Evolutionary conservation across 1,284 basidiomycete species (phyloP), one percentile per base, ranked within the genome.

Genomic region (Gymnopus androsaceus): DNA sequence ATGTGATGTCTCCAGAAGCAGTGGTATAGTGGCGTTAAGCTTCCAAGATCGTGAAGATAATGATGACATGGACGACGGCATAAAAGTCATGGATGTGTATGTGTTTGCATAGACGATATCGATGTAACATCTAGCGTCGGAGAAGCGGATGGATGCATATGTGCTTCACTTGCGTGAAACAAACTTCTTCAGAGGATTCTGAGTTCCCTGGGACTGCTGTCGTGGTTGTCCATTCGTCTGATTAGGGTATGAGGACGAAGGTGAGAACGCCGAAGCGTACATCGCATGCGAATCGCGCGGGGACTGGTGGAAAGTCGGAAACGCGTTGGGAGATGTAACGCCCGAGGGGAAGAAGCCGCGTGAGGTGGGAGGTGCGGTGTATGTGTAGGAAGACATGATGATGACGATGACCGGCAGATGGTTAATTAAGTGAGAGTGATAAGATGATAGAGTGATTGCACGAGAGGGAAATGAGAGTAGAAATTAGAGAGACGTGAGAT

Each of bases 221-320:
- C n/a, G n/a, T 31, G 41, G 9, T 37, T 56, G 54, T 33, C 54
- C 54, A 27, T 42, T 42, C n/a, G 47, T 36, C 47, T 27, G 41
- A 45, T 50, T 42, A 51, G 47, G 40, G 31, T 51, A 56, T 17
- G 47, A 42, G 12, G 57, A 36, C 19, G 75, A 70, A 8, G 74
- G 63, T 50, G 78, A 69, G 61, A 87, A 76, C 14, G 82, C 74
- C 14, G 54, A 47, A 37, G 85, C 77, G 70, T 83, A 88, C 82
- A 87, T 85, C 59, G 73, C 69, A 65, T 88, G 83, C 17, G 75
- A 67, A 63, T 86, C 83, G 57, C 88, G 83, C 51, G 87, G 88
- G 59, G 83, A 81, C 69, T 83, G 81, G 67, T 85, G 80, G 64
- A 89, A 79, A 42, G 76, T 66, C 28, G 78, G 67, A 72, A 90